Percentiles rank a stretch among this genome's conserved stretches.
phyloP scores from a whole-genome alignment of 371 early-diverging fungal genomes.

The Sanchytrium tribonematis region DNA sequence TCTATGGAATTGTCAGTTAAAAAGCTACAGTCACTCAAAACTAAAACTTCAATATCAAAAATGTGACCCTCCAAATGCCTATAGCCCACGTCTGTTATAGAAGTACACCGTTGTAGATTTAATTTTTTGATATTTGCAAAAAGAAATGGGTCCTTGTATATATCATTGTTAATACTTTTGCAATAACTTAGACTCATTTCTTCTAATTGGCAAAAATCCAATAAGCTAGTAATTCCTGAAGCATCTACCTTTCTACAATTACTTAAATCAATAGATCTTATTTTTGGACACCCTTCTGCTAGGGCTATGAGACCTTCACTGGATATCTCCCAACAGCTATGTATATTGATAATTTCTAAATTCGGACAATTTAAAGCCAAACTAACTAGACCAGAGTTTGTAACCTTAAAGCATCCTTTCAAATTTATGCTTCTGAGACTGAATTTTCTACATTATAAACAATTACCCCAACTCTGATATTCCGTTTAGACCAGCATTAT shows the following conservation, averaged over 20 bases:
- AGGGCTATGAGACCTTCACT: neutral
- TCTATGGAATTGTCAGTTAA: neutral
- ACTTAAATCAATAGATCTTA: neutral
- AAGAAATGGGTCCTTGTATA: neutral
- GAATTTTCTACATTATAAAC: neutral
- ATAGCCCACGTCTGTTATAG: neutral
- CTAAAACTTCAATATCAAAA: neutral
- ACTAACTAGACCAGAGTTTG: neutral
- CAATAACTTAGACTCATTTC: neutral
- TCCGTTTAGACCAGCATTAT: neutral
- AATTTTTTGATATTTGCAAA: neutral
- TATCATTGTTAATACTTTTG: neutral
- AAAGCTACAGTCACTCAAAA: neutral
- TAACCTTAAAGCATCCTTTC: neutral
- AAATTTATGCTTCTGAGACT: neutral
- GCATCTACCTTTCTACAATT: neutral
- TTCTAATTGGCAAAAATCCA: neutral
- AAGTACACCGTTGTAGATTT: neutral
- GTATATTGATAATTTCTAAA: neutral
- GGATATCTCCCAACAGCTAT: neutral
- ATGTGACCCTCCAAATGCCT: neutral
- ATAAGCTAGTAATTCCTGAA: neutral
- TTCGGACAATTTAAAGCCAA: neutral
- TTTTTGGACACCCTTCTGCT: neutral
- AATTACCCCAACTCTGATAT: neutral